Conservation (phyloP, 179 eudicot genomes). For the Patellifolia procumbens region DNA sequence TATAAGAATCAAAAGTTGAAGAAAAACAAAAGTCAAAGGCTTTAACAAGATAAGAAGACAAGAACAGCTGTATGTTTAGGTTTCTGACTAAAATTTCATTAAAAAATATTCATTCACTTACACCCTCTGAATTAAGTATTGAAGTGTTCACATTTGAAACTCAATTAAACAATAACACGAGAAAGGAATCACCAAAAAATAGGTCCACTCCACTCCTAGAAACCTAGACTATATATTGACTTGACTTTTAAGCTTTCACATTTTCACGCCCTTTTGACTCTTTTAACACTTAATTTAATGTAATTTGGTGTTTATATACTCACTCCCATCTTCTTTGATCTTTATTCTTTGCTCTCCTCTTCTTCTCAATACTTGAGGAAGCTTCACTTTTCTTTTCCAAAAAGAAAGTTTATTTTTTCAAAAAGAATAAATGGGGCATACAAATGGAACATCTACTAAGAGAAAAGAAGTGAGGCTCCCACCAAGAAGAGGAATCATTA, state of each 20-base stretch:
- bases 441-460: neutral
- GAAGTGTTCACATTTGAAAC: neutral
- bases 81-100: neutral
- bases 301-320: neutral
- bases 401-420: neutral
- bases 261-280: neutral
- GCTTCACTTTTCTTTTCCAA: neutral
- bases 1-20: too few species aligned
- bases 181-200: neutral
- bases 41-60: neutral
- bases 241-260: neutral
- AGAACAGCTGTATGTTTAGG: neutral
- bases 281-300: neutral
- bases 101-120: neutral
- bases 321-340: neutral
- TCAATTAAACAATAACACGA: neutral
- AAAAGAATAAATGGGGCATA: neutral
- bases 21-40: neutral
- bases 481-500: conserved; percentile 2
- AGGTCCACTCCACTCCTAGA: neutral
- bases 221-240: neutral
- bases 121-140: neutral
- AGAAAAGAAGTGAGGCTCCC: neutral
- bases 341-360: neutral
- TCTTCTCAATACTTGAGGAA: neutral